Conservation (phyloP, 139 green algal genomes). For the Astrephomene gubernaculifera region DNA sequence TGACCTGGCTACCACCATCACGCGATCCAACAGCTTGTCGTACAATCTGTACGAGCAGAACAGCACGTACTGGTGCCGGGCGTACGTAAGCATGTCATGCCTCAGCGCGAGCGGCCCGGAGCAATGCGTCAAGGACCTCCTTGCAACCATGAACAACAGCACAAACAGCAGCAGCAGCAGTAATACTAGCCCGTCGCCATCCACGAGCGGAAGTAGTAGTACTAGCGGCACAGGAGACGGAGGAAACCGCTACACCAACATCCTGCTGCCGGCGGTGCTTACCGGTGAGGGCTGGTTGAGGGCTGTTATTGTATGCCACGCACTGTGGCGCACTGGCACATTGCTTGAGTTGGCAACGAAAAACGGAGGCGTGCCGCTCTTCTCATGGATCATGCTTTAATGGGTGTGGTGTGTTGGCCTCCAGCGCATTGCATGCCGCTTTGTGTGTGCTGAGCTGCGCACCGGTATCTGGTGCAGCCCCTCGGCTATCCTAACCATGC, state of each 20-base stretch:
- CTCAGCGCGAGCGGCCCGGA: conserved; percentile 31
- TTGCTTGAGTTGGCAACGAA: too few species aligned
- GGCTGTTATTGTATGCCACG: too few species aligned
- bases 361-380: too few species aligned
- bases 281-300: neutral
- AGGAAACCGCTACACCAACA: neutral
- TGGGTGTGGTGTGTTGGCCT: too few species aligned
- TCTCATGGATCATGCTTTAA: too few species aligned
- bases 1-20: conserved; percentile 30
- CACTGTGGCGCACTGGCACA: too few species aligned
- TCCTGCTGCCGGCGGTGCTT: conserved; percentile 25
- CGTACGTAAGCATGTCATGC: conserved; percentile 33
- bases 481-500: too few species aligned
- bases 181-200: neutral
- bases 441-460: too few species aligned
- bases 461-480: too few species aligned
- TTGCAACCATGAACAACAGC: neutral
- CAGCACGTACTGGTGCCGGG: conserved; percentile 14
- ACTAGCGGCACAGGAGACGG: too few species aligned
- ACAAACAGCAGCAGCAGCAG: neutral
- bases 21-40: conserved; percentile 3
- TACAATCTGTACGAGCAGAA: conserved; percentile 19
- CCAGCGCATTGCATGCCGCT: too few species aligned
- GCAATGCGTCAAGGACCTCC: conserved; percentile 19
- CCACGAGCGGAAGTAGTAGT: too few species aligned